A percentile compares a stretch with the other conserved stretches of the same genome.
These are phyloP conservation scores for Globisporangium yorkense DNA, from an alignment of 352 stramenopile species.

Conservation along the genomic window DNA sequence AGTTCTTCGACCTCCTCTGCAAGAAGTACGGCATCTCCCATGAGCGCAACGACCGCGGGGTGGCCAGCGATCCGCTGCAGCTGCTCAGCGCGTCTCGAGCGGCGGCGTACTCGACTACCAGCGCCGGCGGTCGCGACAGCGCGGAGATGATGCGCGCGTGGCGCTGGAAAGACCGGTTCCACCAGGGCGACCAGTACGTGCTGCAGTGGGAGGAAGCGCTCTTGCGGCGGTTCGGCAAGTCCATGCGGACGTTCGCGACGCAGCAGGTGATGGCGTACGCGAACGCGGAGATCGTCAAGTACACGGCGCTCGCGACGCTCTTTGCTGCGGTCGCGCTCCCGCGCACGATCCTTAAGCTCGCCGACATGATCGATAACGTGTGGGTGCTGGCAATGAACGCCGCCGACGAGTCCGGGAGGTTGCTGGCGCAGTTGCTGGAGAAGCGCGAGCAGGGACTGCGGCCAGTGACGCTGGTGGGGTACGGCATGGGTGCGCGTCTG, in stretches of 20 bases:
- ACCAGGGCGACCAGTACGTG: slow-evolving; percentile 80
- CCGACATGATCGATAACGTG: slow-evolving; percentile 80
- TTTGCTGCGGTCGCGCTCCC: slow-evolving; percentile 74
- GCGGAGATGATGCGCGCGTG: slow-evolving; percentile 44
- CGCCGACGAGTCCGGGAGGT: slow-evolving; percentile 61
- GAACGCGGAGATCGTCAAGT: slow-evolving; percentile 66
- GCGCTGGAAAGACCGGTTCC: slow-evolving; percentile 81
- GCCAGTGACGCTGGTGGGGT: slow-evolving; percentile 87
- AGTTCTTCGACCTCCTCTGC: slow-evolving; percentile 72
- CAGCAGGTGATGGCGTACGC: slow-evolving; percentile 65
- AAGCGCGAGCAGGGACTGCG: slow-evolving; percentile 67
- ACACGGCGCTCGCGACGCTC: slow-evolving; percentile 67
- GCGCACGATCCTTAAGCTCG: slow-evolving; percentile 54
- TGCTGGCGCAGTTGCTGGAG: slow-evolving; percentile 64
- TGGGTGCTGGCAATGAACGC: slow-evolving; percentile 82
- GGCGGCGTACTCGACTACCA: not conserved
- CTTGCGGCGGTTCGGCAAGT: slow-evolving; percentile 70
- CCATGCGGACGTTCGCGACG: slow-evolving; percentile 70
- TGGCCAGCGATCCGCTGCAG: slow-evolving; percentile 35
- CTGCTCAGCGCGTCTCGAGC: slow-evolving; percentile 22
- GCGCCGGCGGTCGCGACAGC: not conserved
- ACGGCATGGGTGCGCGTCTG: slow-evolving; percentile 85
- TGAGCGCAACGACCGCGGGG: slow-evolving; percentile 7
- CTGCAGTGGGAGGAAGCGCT: slow-evolving; percentile 71
- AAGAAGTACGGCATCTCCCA: slow-evolving; percentile 40